phyloP scores from a whole-genome alignment of 441 rosid genomes.

The Codiaeum variegatum region DNA sequence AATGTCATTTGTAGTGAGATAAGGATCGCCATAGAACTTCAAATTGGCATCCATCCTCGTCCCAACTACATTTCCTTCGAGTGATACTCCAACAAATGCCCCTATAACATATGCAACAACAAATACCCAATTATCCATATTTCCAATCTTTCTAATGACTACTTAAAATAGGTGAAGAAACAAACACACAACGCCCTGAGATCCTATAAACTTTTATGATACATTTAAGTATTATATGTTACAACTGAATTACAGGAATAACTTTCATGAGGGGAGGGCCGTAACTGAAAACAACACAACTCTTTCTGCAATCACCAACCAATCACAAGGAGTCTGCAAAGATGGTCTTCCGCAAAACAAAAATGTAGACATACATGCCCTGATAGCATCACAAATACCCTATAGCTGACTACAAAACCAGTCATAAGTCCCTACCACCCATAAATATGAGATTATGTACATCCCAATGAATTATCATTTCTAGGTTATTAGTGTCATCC shows the following conservation, averaged over 20 bases:
- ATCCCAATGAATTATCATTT: not conserved
- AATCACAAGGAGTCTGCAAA: not conserved
- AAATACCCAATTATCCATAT: slow-evolving; percentile 1
- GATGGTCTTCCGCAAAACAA: not conserved
- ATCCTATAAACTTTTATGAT: not conserved
- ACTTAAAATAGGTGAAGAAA: not conserved
- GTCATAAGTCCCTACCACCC: not conserved
- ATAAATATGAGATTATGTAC: not conserved
- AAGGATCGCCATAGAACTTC: slow-evolving; percentile 87
- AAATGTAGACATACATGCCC: not conserved
- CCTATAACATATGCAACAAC: slow-evolving; percentile 40
- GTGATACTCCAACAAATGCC: slow-evolving; percentile 88
- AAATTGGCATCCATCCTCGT: slow-evolving; percentile 85
- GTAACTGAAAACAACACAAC: not conserved
- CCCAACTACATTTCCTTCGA: slow-evolving; percentile 79
- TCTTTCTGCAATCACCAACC: not conserved
- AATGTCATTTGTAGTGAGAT: slow-evolving; percentile 73
- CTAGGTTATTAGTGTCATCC: not conserved
- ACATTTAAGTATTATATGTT: too few species aligned
- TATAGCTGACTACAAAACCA: not conserved
- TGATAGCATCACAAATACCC: too few species aligned
- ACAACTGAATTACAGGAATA: not conserved
- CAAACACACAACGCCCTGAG: not conserved
- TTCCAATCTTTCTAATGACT: not conserved
- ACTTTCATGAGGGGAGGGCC: not conserved